phyloP scores from a whole-genome alignment of 129 eudicot genomes.

The Scalesia atractyloides region DNA sequence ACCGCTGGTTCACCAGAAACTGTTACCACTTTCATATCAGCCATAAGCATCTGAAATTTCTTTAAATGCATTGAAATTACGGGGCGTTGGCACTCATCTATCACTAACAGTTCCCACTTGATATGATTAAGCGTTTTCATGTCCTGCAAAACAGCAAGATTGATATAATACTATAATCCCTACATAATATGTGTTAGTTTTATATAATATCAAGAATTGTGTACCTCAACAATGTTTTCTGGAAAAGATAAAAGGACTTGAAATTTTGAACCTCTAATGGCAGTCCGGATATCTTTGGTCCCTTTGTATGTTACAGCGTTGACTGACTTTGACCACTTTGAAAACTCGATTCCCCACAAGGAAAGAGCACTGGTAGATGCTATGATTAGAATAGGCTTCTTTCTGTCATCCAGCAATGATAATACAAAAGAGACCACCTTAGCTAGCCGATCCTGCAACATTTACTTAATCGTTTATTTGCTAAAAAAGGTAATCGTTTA shows the following conservation, averaged over 20 bases:
- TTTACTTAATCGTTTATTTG: background rate
- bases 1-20: slow-evolving; percentile 31
- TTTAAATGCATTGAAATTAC: slow-evolving; percentile 8
- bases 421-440: slow-evolving; percentile 46
- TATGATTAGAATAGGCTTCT: slow-evolving; percentile 38
- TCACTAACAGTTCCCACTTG: slow-evolving; percentile 41
- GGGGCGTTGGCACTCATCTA: slow-evolving; percentile 42
- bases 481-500: background rate
- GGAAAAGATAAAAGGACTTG: slow-evolving; percentile 43
- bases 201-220: background rate
- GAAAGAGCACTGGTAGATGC: slow-evolving; percentile 29
- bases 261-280: slow-evolving; percentile 36
- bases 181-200: background rate
- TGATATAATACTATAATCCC: background rate
- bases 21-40: slow-evolving; percentile 42
- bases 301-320: slow-evolving; percentile 41
- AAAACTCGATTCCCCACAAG: slow-evolving; percentile 50
- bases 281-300: slow-evolving; percentile 28
- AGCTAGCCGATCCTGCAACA: slow-evolving; percentile 41
- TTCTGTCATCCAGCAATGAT: slow-evolving; percentile 31
- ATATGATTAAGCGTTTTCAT: slow-evolving; percentile 24
- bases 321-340: slow-evolving; percentile 31
- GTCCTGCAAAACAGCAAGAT: slow-evolving; percentile 33
- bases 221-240: slow-evolving; percentile 43
- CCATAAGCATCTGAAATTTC: slow-evolving; percentile 27